Evolutionary conservation across 441 rosid species (phyloP).

Genomic region (Iberis amara): DNA sequence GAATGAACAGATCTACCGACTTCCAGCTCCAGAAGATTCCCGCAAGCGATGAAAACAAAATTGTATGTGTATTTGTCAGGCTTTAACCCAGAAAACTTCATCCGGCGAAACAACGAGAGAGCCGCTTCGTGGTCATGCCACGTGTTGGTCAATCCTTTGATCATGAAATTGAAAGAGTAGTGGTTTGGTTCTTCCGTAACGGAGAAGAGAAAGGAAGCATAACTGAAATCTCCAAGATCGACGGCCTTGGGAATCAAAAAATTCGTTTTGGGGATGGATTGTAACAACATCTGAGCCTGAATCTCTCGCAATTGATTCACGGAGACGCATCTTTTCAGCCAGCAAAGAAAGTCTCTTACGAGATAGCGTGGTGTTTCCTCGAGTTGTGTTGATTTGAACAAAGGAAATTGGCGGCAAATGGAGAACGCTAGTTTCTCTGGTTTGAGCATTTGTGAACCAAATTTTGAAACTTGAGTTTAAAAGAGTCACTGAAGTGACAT

Average conservation of each 20-base stretch:
- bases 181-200: constrained; percentile 48
- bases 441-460: constrained; percentile 18
- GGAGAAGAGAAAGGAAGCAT: constrained; percentile 53
- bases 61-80: constrained; percentile 72
- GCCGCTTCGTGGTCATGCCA: constrained; percentile 43
- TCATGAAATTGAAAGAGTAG: constrained; percentile 64
- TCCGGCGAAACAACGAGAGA: constrained; percentile 42
- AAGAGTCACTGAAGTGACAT: too few species aligned
- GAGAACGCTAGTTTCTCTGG: constrained; percentile 20
- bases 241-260: constrained; percentile 64
- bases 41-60: constrained; percentile 57
- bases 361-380: constrained; percentile 16
- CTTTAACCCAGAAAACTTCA: constrained; percentile 48
- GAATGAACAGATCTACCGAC: constrained; percentile 54
- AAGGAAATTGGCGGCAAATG: constrained; percentile 26
- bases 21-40: constrained; percentile 43
- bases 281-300: constrained; percentile 66
- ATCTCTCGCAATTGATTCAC: constrained; percentile 42
- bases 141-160: constrained; percentile 56
- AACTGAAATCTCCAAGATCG: constrained; percentile 45
- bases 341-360: constrained; percentile 31
- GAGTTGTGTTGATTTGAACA: neutral
- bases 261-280: constrained; percentile 44
- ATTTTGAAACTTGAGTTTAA: too few species aligned
- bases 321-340: constrained; percentile 42